Evolutionary conservation across 306 rosid species (phyloP).

Genomic region (Ormosia emarginata): DNA sequence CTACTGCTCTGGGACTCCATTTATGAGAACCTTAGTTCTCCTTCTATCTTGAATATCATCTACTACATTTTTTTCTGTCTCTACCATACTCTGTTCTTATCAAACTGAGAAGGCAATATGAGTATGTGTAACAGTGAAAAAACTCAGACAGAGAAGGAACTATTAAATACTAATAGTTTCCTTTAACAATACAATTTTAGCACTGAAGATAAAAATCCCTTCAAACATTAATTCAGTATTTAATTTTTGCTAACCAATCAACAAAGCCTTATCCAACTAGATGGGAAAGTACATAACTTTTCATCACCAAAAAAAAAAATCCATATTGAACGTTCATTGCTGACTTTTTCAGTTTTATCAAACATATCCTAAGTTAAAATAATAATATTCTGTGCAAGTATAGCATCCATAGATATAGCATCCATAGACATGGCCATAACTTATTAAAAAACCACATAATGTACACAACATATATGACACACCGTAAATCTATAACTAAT

Average conservation of each 20-base stretch:
- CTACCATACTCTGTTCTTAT: too few species aligned
- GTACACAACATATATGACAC: not conserved
- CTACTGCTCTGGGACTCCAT: too few species aligned
- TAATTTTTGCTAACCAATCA: not conserved
- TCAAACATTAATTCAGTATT: not conserved
- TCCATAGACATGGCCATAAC: not conserved
- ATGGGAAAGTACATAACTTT: not conserved
- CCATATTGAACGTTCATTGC: not conserved
- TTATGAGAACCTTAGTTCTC: too few species aligned
- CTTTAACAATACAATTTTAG: not conserved
- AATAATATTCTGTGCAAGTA: not conserved
- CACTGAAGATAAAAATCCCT: not conserved
- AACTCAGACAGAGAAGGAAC: too few species aligned
- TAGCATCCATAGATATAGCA: slow-evolving; percentile 7
- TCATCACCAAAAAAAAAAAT: not conserved
- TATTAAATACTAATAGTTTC: too few species aligned
- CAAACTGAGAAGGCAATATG: not conserved
- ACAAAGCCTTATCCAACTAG: not conserved
- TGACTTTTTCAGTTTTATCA: not conserved
- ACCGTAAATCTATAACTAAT: not conserved
- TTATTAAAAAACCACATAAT: not conserved
- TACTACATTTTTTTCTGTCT: too few species aligned
- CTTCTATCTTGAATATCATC: too few species aligned
- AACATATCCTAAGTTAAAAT: not conserved
- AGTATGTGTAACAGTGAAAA: not conserved